Conservation (phyloP, 1,284 basidiomycete species). For the Boletus hoseneyae region DNA sequence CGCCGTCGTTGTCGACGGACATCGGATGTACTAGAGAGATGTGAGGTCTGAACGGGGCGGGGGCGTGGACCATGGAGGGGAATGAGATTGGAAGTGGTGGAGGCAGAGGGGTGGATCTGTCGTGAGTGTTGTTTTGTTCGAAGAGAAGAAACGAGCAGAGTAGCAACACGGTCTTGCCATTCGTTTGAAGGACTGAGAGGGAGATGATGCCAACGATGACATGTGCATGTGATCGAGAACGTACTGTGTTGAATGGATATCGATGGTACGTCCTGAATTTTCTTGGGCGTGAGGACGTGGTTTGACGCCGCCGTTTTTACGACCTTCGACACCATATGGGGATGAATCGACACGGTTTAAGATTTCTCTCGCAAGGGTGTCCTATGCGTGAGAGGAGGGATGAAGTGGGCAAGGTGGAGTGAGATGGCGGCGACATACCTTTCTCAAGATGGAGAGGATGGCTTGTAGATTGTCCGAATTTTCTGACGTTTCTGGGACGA, state of each 20-base stretch:
- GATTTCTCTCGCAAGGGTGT: constrained; percentile 70
- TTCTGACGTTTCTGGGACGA: constrained; percentile 6
- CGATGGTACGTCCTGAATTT: constrained; percentile 28
- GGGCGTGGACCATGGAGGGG: constrained; percentile 16
- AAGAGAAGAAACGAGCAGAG: constrained; percentile 36
- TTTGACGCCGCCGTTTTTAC: constrained; percentile 37
- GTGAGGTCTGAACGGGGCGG: constrained; percentile 12
- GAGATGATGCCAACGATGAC: neutral
- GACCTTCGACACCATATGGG: constrained; percentile 69
- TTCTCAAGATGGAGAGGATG: constrained; percentile 28
- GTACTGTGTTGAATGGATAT: constrained; percentile 57
- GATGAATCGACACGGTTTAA: constrained; percentile 72
- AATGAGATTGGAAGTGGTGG: constrained; percentile 9
- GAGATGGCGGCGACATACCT: constrained; percentile 12
- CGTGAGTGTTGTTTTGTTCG: constrained; percentile 7
- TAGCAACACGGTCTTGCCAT: constrained; percentile 69
- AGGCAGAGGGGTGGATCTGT: neutral
- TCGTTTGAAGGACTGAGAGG: constrained; percentile 66
- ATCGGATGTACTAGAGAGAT: constrained; percentile 13
- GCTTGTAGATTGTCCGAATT: constrained; percentile 12
- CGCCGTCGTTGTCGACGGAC: constrained; percentile 34
- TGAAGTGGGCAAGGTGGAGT: neutral
- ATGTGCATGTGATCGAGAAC: constrained; percentile 19
- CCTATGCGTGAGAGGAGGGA: constrained; percentile 36
- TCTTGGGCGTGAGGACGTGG: constrained; percentile 24